Evolutionary conservation across 2,329 filamentous ascomycete species (phyloP), one percentile per base, ranked within the genome.

Genomic region (Niveomyces coronatus): DNA sequence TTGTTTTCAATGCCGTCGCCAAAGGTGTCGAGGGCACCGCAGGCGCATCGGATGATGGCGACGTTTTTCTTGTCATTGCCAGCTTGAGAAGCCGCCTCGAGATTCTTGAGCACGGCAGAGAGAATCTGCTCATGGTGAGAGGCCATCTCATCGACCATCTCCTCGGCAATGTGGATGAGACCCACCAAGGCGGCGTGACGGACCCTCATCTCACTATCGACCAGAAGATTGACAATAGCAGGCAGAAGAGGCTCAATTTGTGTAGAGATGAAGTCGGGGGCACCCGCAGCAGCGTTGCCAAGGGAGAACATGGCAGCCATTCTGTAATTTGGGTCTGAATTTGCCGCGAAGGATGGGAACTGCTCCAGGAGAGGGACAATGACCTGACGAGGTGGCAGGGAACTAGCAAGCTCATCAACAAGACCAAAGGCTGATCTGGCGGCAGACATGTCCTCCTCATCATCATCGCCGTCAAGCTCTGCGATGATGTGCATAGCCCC

Each of bases 261-360:
- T 15, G 88, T 94, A 46, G 85, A 86, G 54, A 96, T 87, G 63
- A 96, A 98, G 60, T 98, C 91, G 13, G 91, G 91, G 20, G 91
- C 89, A 50, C 91, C 91, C 68, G 96, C 91, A 37, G 94, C 89
- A 50, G 85, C 89, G 68, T 89, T 93, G 43, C 89, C 89, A 5
- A 98, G 74, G 34, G 89, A 82, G 45, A 96, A 72, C 55, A 96
- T 91, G 62, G 85, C 88, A 39, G 89, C 88, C 62, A 89, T 84
- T 43, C 89, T 81, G 64, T 83, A 82, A 50, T 85, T 79, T 24
- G 87, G 74, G 53, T 93, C 74, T 43, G 71, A 63, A 54, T 77
- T 80, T 49, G 74, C 74, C 49, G 89, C 85, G 55, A 91, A 95
- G 49, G 76, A 74, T 26, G 85, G 81, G 48, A 96, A 82, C 37